Evolutionary conservation across 2,329 filamentous ascomycete genomes (phyloP), one percentile per base, ranked within the genome.

Genomic region (Ceratocystis smalleyi): DNA sequence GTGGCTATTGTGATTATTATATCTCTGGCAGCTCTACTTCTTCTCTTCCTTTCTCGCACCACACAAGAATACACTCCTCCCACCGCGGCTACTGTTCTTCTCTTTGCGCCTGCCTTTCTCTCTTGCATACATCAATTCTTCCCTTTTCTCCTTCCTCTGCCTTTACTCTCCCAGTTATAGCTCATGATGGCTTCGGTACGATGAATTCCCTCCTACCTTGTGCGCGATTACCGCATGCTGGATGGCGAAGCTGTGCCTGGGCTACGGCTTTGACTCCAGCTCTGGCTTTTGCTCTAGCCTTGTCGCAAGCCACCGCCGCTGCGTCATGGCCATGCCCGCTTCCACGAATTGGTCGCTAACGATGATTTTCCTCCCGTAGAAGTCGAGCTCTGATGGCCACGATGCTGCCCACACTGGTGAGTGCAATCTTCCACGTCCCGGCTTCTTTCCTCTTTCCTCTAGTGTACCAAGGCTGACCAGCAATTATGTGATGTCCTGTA

Each of bases 401-500:
- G 57, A 62, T 62, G 65, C 65, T 57, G 65, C 57, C 43, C 47
- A 66, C 32, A 66, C 45, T 47, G 65, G 65, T 66, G 54, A 63
- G 63, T 27, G 51, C 51, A 12, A 24, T n/a, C 6, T 40, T 40
- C 45, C 6, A 49, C n/a, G 51, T 49, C 32, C 57, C 30, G 7
- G 35, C 35, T 40, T 40, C 35, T 40, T 40, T 32, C 15, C 51
- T 10, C n/a, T 22, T 15, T 22, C 32, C 47, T 51, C 19, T 60
- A 22, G 8, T 65, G n/a, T 30, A 32, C 12, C 5, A 22, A 30
- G 51, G 32, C 59, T 62, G 43, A 62, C 45, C 35, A 19, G 8
- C 17, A 30, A 24, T 47, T 10, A 10, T 22, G 47, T 43, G 40
- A 8, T 43, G 30, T 17, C 61, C 43, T 67, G 22, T 69, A 82